Evolutionary conservation across 805 yeast species (phyloP), one percentile per base, ranked within the genome.

Genomic region (Lipomyces orientalis): DNA sequence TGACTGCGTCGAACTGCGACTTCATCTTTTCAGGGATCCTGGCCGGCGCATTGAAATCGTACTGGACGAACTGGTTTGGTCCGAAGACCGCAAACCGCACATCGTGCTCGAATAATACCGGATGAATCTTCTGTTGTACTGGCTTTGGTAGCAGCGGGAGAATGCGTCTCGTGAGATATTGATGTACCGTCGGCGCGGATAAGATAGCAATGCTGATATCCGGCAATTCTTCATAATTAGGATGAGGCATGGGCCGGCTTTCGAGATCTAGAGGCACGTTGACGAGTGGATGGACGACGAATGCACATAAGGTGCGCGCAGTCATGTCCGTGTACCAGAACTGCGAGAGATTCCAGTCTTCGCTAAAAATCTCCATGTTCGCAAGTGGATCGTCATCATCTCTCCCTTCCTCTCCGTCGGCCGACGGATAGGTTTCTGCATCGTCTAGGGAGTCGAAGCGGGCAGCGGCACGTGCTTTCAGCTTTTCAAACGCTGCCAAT

Each of bases 331-430:
- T 80, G 75, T 91, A 93, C 81, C 98, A 93, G 79, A 93, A 93
- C 78, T 93, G 98, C 0, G 97, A 91, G 51, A 93, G 82, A 75
- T 91, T 95, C 98, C 98, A 93, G 78, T 93, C 97, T 78, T 93
- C 97, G 75, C 90, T 83, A 77, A 93, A 93, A 51, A 86, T 82
- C 62, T 88, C 91, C 78, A 93, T 93, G 33, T 25, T 52, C 51
- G 35, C 46, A 58, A 65, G 46, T 49, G 81, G 79, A 67, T 90
- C 93, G 75, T 91, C 94, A 97, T 97, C 82, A 75, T 90, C 94
- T 97, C 97, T 78, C 67, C 90, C 93, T 65, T 83, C 79, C 75
- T 91, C 91, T 77, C 97, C 91, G 79, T 97, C 91, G 75, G 90
- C 94, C 97, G 97, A 62, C 14, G 51, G 49, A 16, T 64, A 61